Base-by-base conservation (phyloP, 2,329 filamentous ascomycete species). In the Exophiala viscosa region DNA sequence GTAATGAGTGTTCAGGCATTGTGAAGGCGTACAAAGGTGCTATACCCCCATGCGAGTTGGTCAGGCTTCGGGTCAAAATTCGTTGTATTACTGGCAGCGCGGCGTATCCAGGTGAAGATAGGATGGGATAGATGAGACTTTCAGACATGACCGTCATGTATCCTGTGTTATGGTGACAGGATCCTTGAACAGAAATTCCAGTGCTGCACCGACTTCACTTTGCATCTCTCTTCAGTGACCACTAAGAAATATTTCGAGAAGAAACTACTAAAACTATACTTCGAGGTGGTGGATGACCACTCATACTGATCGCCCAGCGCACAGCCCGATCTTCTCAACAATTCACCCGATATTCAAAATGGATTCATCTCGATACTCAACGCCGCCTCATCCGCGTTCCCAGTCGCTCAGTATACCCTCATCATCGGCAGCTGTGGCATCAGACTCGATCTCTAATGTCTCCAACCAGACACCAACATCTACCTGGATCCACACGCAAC, bases 391-490 rank as follows among this genome's bases (percentile, higher is more conserved):
- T 1, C 45, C 20, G 33, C 20, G 10, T 14, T 13, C 8, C 13
- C 32, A 45, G 18, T 34, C 44, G 13, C 8, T 17, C 50, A 45
- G 45, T 20, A 8, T 48, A 32, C 23, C 39, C 13, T 47, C 49
- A 1, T 38, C 36, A 8, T 20, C 31, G 9, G 39, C 40, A 17
- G 41, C 41, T 2, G 8, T 28, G 23, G 23, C 23, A 28, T 7
- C 23, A 28, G 23, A 28, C 23, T 28, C 23, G 23, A 28, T 28
- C 8, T 7, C 23, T 7, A 5, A 7, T 1, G 23, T 28, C 5
- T 28, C 8, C 8, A 7, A 28, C 23, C 23, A 4, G 23, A 28
- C 23, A 28, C 23, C 23, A 28, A 28, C 23, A 28, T 28, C 23
- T 28, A 10, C 35, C 39, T 17, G 9, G 17, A 17, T 15, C 5